phyloP scores from a whole-genome alignment of 1,139 yeast genomes.

The Geotrichum bryndzae region DNA sequence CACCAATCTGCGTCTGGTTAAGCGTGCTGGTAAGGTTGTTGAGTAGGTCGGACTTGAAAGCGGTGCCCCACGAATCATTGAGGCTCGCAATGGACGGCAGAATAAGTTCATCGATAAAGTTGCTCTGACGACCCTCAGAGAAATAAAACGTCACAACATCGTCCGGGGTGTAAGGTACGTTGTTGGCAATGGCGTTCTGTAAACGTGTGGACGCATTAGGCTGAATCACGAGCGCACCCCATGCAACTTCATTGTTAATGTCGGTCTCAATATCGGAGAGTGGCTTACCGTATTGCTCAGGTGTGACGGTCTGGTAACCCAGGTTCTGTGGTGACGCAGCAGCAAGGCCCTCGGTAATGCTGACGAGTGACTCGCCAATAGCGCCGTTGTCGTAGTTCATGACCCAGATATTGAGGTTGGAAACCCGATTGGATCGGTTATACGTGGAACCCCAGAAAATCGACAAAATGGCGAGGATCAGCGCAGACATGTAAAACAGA shows the following conservation, averaged over 20 bases:
- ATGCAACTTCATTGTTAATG: conserved; percentile 19
- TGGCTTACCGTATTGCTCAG: conserved; percentile 8
- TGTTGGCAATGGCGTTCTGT: conserved; percentile 9
- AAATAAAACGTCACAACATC: conserved; percentile 4
- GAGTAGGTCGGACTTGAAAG: background rate
- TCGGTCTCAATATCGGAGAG: conserved; percentile 8
- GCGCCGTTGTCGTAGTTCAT: conserved; percentile 41
- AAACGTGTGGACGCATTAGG: conserved; percentile 23
- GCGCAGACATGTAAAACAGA: conserved; percentile 8
- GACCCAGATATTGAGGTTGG: conserved; percentile 44
- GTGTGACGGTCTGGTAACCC: conserved; percentile 11
- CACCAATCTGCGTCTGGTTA: conserved; percentile 24
- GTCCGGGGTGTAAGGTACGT: background rate
- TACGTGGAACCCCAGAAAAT: conserved; percentile 59
- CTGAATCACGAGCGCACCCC: conserved; percentile 22
- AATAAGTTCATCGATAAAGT: background rate
- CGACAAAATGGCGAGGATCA: conserved; percentile 37
- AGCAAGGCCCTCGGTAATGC: conserved; percentile 55
- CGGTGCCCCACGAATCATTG: conserved; percentile 1
- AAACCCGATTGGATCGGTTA: conserved; percentile 37
- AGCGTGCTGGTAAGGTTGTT: background rate
- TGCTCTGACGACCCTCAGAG: conserved; percentile 10
- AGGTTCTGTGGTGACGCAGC: background rate
- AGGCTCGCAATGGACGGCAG: conserved; percentile 22
- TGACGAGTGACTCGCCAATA: conserved; percentile 44